A percentile compares a stretch with the other conserved stretches of the same genome.
Conservation (phyloP, 2,329 filamentous ascomycete genomes). For the Chaetothyriales sp. region DNA sequence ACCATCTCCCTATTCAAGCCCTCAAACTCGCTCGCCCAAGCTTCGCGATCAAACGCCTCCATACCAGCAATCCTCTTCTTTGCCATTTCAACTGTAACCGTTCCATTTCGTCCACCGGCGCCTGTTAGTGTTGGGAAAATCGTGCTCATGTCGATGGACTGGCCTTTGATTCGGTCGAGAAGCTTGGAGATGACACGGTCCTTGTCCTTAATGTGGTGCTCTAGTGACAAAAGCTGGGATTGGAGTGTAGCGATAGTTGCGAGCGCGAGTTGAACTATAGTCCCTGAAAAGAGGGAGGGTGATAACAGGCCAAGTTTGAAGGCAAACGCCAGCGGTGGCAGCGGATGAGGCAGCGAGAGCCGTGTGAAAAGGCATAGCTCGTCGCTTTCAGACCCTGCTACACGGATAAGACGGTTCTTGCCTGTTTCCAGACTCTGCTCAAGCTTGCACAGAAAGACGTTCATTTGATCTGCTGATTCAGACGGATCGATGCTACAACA, state of each 20-base stretch:
- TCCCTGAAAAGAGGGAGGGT: slow-evolving; percentile 30
- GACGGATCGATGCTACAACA: slow-evolving; percentile 47
- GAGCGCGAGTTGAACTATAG: slow-evolving; percentile 42
- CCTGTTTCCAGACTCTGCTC: slow-evolving; percentile 31
- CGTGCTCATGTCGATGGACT: slow-evolving; percentile 41
- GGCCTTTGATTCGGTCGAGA: slow-evolving; percentile 44
- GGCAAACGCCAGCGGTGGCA: slow-evolving; percentile 41
- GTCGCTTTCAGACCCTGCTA: not conserved
- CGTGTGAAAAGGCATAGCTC: slow-evolving; percentile 33
- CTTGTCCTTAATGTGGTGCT: slow-evolving; percentile 41
- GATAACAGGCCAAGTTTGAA: slow-evolving; percentile 32
- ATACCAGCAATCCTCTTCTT: slow-evolving; percentile 42
- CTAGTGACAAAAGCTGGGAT: slow-evolving; percentile 35
- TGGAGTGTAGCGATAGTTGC: slow-evolving; percentile 35
- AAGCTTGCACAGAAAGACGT: slow-evolving; percentile 44
- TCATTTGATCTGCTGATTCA: slow-evolving; percentile 42
- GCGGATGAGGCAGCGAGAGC: slow-evolving; percentile 39
- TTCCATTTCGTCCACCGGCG: slow-evolving; percentile 31
- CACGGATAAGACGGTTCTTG: slow-evolving; percentile 11
- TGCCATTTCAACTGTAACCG: slow-evolving; percentile 35
- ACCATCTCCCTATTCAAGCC: slow-evolving; percentile 1
- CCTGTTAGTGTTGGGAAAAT: slow-evolving; percentile 44
- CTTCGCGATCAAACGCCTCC: slow-evolving; percentile 37
- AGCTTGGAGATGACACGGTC: slow-evolving; percentile 46
- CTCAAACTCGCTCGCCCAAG: slow-evolving; percentile 28